Evolutionary conservation across 2,329 filamentous ascomycete species (phyloP).

Genomic region (Apiospora phragmitis): DNA sequence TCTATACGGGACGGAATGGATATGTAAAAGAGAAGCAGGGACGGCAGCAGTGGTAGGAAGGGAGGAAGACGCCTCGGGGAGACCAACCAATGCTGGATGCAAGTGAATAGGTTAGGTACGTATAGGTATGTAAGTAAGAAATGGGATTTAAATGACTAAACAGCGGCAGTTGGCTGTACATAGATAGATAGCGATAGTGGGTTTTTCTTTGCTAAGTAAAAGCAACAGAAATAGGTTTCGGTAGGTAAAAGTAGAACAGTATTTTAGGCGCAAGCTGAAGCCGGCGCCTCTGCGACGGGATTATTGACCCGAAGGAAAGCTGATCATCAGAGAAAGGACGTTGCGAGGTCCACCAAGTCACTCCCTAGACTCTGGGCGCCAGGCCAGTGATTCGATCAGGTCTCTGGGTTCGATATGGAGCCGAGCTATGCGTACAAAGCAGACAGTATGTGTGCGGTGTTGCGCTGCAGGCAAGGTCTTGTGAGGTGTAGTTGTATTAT

Average conservation of each 20-base stretch:
- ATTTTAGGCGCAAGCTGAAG: background rate
- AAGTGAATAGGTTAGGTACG: constrained; percentile 17
- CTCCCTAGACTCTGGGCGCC: background rate
- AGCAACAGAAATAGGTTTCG: background rate
- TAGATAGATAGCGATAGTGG: background rate
- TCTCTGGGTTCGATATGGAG: background rate
- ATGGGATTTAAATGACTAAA: constrained; percentile 36
- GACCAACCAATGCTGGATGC: constrained; percentile 9
- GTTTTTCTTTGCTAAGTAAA: background rate
- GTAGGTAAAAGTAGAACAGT: background rate
- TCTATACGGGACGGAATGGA: background rate
- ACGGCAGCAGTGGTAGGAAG: background rate
- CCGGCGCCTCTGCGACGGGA: background rate
- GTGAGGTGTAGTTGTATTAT: background rate
- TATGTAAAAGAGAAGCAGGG: constrained; percentile 14
- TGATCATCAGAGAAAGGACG: constrained; percentile 1
- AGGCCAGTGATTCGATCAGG: background rate
- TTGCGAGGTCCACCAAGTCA: background rate
- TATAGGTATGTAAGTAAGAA: constrained; percentile 45
- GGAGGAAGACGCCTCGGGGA: background rate
- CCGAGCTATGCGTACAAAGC: background rate
- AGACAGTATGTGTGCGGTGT: background rate
- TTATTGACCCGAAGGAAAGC: background rate
- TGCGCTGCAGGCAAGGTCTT: background rate
- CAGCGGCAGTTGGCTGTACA: background rate